These are phyloP conservation scores for Ganoderma boninense DNA, from an alignment of 1,284 basidiomycete genomes.

Conservation along the genomic window DNA sequence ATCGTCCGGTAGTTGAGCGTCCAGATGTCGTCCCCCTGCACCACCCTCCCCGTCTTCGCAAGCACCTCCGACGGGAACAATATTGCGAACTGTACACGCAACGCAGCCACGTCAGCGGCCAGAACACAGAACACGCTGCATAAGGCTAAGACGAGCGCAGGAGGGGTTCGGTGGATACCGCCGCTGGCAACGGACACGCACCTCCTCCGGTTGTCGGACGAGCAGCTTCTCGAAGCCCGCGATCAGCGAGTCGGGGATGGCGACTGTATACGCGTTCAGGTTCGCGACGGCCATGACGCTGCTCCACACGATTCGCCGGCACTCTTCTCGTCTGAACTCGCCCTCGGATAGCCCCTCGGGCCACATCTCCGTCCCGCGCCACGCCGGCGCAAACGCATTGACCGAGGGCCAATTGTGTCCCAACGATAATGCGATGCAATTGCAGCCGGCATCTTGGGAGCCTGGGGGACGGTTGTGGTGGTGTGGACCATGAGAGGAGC, in stretches of 20 bases:
- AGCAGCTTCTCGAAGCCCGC: conserved; percentile 56
- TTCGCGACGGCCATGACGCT: conserved; percentile 66
- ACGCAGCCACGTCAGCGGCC: conserved; percentile 1
- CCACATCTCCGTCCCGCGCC: conserved; percentile 72
- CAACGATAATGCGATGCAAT: conserved; percentile 60
- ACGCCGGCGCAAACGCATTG: conserved; percentile 63
- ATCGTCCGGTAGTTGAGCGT: conserved; percentile 70
- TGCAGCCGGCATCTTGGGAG: conserved; percentile 44
- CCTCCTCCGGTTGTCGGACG: conserved; percentile 71
- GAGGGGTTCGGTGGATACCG: not conserved
- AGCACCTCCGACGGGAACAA: conserved; percentile 70
- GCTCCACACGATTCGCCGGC: conserved; percentile 75
- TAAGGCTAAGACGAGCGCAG: not conserved
- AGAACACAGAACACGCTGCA: not conserved
- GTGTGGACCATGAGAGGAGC: not conserved
- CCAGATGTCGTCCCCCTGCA: conserved; percentile 72
- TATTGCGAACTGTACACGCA: conserved; percentile 59
- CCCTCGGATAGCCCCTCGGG: conserved; percentile 61
- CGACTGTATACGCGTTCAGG: conserved; percentile 63
- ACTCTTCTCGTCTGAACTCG: conserved; percentile 73
- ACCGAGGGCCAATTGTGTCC: conserved; percentile 56
- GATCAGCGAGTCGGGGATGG: conserved; percentile 49
- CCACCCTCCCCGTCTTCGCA: conserved; percentile 36
- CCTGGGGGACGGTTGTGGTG: conserved; percentile 21
- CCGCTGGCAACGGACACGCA: conserved; percentile 44